Conservation (phyloP, 2,329 filamentous ascomycete genomes). For the Penicillium verrucosum region DNA sequence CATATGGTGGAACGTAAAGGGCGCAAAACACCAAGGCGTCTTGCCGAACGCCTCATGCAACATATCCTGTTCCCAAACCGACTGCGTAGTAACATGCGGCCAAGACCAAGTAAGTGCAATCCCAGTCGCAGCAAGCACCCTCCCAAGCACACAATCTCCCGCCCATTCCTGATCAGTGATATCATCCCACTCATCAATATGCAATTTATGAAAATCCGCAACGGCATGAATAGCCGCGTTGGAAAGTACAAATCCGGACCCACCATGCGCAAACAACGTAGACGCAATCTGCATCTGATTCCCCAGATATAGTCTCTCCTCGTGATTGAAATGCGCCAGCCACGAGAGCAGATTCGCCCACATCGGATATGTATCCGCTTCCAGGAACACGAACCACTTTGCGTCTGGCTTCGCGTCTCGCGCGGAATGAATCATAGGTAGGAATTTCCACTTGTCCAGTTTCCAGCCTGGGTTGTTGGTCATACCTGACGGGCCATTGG, state of each 20-base stretch:
- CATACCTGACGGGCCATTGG: conserved; percentile 31
- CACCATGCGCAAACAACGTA: conserved; percentile 49
- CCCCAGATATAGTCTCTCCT: conserved; percentile 49
- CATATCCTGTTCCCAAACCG: conserved; percentile 27
- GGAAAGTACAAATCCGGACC: conserved; percentile 50
- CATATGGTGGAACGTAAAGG: conserved; percentile 32
- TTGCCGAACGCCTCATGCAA: conserved; percentile 17
- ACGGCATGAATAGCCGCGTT: conserved; percentile 44
- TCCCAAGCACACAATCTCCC: conserved; percentile 48
- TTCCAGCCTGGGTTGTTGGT: conserved; percentile 45
- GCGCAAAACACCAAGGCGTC: conserved; percentile 27
- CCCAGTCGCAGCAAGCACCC: conserved; percentile 41
- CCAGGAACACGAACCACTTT: conserved; percentile 57
- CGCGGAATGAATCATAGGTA: conserved; percentile 53
- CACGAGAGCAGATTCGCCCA: conserved; percentile 52
- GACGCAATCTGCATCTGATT: conserved; percentile 48
- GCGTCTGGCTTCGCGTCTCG: conserved; percentile 43
- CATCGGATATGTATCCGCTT: conserved; percentile 55
- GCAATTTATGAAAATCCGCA: conserved; percentile 39
- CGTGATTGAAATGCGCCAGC: conserved; percentile 47
- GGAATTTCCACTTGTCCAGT: conserved; percentile 55
- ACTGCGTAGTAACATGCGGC: conserved; percentile 23
- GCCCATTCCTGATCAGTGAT: conserved; percentile 44
- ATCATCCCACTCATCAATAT: conserved; percentile 42
- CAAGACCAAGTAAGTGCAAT: conserved; percentile 36